A percentile compares a stretch with the other conserved stretches of the same genome.
Conservation (phyloP, 148 eudicot species). For the Rhododendron ovatum region DNA sequence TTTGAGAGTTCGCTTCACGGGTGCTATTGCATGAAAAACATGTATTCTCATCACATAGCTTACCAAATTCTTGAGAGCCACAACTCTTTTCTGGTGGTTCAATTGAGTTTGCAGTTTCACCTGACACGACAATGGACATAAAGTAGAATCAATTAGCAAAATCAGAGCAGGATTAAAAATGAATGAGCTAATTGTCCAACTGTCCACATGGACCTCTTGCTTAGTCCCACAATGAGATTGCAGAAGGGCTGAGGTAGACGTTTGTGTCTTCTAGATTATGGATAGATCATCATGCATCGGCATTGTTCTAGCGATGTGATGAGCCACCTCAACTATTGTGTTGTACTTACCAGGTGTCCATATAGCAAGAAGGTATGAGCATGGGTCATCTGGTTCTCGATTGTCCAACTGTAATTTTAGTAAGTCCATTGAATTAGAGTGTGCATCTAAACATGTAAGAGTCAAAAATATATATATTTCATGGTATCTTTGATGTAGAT, state of each 20-base stretch:
- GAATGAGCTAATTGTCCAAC: slow-evolving; percentile 6
- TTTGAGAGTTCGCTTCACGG: slow-evolving; percentile 70
- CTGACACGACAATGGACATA: slow-evolving; percentile 33
- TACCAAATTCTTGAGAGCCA: slow-evolving; percentile 51
- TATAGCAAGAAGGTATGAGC: slow-evolving; percentile 60
- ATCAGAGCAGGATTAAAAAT: slow-evolving; percentile 1
- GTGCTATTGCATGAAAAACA: slow-evolving; percentile 84
- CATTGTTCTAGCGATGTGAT: background rate
- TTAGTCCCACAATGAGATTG: background rate
- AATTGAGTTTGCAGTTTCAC: slow-evolving; percentile 81
- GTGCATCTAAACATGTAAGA: background rate
- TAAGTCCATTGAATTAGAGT: slow-evolving; percentile 6
- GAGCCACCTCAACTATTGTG: slow-evolving; percentile 4
- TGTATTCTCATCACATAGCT: slow-evolving; percentile 58
- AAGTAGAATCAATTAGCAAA: slow-evolving; percentile 10
- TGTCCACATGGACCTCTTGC: background rate
- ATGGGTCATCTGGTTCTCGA: slow-evolving; percentile 72
- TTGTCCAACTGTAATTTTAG: slow-evolving; percentile 59
- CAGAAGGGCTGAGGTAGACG: background rate
- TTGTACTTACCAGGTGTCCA: slow-evolving; percentile 66
- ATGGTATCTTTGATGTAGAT: background rate
- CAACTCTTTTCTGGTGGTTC: slow-evolving; percentile 71
- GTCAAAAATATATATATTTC: background rate
- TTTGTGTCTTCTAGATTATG: background rate
- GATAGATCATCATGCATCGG: background rate